Evolutionary conservation across 805 yeast species (phyloP), one percentile per base, ranked within the genome.

Genomic region (Yamadazyma tumulicola): DNA sequence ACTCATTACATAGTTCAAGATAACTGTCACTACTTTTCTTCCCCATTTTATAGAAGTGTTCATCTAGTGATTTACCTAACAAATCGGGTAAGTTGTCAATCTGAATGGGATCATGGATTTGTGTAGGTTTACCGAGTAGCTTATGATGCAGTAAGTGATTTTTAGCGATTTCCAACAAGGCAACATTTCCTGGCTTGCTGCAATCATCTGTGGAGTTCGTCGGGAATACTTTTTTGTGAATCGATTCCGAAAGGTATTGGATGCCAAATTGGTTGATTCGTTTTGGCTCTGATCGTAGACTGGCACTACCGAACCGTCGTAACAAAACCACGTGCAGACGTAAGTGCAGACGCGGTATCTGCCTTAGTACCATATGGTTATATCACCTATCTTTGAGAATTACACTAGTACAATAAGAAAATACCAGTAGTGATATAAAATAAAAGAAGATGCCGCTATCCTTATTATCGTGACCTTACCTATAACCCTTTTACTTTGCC

Each of bases 41-140:
- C 0, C 95, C 97, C 3, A 87, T 52, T 41, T 74, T 70, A 46
- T 77, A 72, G 54, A 93, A 93, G 64, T 93, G 99, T 50, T 86
- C 95, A 52, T 85, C 94, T 6, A 93, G 57, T 6, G 79, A 34
- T n/a, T 47, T 63, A 0, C 97, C 98, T 33, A 79, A 77, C n/a
- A 91, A 54, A 16, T 61, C 56, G 0, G 99, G 98, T 10, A 89
- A 53, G 11, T 69, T 50, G 24, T 82, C 67, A 8, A 67, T 61
- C 12, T 57, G 49, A 2, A 86, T 75, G 0, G 95, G 89, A 1
- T 69, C 72, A 2, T 69, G 56, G 2, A 77, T 57, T 2, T 74
- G 71, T 1, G 96, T 85, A 42, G 75, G 74, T 50, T 85, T 87
- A 1, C 93, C 93, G 20, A 83, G 59, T n/a, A 89, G 65, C 1